phyloP scores from a whole-genome alignment of 495 filamentous ascomycete species.

The Thozetella sp. region DNA sequence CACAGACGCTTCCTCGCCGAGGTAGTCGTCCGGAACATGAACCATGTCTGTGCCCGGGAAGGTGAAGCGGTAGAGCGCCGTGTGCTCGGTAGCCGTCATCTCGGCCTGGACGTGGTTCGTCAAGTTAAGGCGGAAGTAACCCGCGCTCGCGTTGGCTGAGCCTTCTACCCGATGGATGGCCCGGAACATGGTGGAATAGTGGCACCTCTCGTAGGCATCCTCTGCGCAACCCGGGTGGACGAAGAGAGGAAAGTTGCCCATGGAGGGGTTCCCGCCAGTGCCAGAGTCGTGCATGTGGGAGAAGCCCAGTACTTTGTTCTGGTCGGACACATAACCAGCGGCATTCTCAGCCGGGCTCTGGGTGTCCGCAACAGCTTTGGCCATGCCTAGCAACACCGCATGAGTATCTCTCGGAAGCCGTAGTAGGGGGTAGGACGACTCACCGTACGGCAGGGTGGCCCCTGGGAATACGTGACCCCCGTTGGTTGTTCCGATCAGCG shows the following conservation, averaged over 20 bases:
- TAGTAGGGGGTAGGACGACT: constrained; percentile 2
- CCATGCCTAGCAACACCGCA: constrained; percentile 54
- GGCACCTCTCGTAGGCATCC: constrained; percentile 63
- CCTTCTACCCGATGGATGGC: constrained; percentile 45
- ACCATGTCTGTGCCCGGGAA: constrained; percentile 42
- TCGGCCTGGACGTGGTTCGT: constrained; percentile 65
- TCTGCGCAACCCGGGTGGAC: constrained; percentile 65
- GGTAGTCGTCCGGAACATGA: constrained; percentile 6
- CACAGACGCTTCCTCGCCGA: not conserved
- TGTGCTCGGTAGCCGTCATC: constrained; percentile 69
- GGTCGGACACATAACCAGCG: constrained; percentile 68
- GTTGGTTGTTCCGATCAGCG: constrained; percentile 63
- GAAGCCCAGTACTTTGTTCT: constrained; percentile 49
- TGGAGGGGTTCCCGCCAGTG: constrained; percentile 56
- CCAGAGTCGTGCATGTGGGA: constrained; percentile 72
- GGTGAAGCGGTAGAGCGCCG: constrained; percentile 70
- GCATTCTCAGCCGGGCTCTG: constrained; percentile 59
- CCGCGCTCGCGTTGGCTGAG: constrained; percentile 60
- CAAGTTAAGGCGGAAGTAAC: constrained; percentile 68
- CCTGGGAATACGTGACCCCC: constrained; percentile 78
- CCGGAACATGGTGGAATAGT: constrained; percentile 54
- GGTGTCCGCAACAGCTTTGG: constrained; percentile 68
- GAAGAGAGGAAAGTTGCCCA: constrained; percentile 80
- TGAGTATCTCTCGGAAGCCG: too few relatives aligned
- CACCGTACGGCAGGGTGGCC: constrained; percentile 68